Evolutionary conservation across 768 basidiomycete genomes (phyloP), one percentile per base, ranked within the genome.

Genomic region (Psilocybe tampanensis): DNA sequence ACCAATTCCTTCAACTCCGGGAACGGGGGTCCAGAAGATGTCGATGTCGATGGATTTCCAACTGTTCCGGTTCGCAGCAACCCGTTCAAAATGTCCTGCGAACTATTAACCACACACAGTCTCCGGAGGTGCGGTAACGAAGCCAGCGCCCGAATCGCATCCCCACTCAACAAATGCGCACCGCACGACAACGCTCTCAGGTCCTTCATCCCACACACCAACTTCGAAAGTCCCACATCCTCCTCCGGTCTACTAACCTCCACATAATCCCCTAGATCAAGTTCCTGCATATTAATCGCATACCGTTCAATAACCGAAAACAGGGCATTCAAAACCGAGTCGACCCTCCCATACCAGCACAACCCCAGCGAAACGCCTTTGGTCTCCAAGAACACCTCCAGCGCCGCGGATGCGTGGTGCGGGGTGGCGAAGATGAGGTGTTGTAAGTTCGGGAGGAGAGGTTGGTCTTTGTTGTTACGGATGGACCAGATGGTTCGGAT

Each of bases 281-380:
- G 58, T 47, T 62, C 61, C 36, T 56, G 43, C 55, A 60, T 59
- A 23, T 60, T 56, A 9, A 50, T 24, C 8, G 61, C 61, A 29
- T 54, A 33, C 26, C 41, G 9, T n/a, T 44, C 44, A 26, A 62
- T 60, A 2, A 47, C 41, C 1, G 33, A 47, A 36, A 59, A 56
- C 19, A 62, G 19, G 5, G 13, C 23, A n/a, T n/a, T n/a, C n/a
- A n/a, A n/a, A 17, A 33, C 19, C 17, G 54, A 8, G 15, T 23
- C 45, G n/a, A 8, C 32, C 0, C 48, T 17, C 17, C 49, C 43
- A 24, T 44, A 54, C 61, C 58, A 59, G 11, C 52, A 52, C 7
- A 62, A 45, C 11, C 55, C 56, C 26, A 62, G 23, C 13, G 58
- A 59, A 19, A 62, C 49, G 3, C 21, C 26, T 45, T 51, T 54